Conservation (phyloP, 1,284 basidiomycete species). For the Cryptococcus jaspeensis region DNA sequence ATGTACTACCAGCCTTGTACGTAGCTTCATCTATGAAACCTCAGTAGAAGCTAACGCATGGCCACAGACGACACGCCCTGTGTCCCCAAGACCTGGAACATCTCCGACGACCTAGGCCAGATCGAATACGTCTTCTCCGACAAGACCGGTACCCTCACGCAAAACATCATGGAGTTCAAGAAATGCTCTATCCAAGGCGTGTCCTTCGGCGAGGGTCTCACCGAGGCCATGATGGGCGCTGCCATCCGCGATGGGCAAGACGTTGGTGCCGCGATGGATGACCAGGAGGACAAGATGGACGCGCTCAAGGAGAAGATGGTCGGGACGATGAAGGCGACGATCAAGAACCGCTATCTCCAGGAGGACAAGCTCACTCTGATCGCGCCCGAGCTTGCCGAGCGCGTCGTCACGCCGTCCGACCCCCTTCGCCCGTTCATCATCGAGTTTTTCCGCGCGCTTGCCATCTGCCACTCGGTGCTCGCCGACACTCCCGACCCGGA, state of each 20-base stretch:
- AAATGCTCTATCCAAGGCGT: slow-evolving; percentile 86
- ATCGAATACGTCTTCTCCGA: slow-evolving; percentile 98
- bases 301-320: slow-evolving; percentile 77
- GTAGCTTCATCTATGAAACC: slow-evolving; percentile 1
- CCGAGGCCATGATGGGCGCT: slow-evolving; percentile 90
- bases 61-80: slow-evolving; percentile 70
- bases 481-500: slow-evolving; percentile 65
- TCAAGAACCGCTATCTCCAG: slow-evolving; percentile 87
- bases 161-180: slow-evolving; percentile 98
- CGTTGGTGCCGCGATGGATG: slow-evolving; percentile 64
- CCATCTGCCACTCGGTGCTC: slow-evolving; percentile 88
- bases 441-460: slow-evolving; percentile 86
- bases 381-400: slow-evolving; percentile 76
- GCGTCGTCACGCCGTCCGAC: slow-evolving; percentile 64
- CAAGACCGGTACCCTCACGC: slow-evolving; percentile 94
- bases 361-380: slow-evolving; percentile 82
- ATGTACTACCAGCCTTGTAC: slow-evolving; percentile 84
- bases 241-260: slow-evolving; percentile 75
- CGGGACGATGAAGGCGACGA: slow-evolving; percentile 66
- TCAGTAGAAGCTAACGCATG: neutral
- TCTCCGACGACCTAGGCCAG: slow-evolving; percentile 95
- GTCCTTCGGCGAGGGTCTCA: slow-evolving; percentile 86
- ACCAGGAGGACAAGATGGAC: slow-evolving; percentile 66
- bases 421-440: slow-evolving; percentile 68
- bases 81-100: slow-evolving; percentile 96